A percentile compares a stretch with the other conserved stretches of the same genome.
Evolutionary conservation across 2,329 filamentous ascomycete species (phyloP).

Genomic region (Colletotrichum australisinense): DNA sequence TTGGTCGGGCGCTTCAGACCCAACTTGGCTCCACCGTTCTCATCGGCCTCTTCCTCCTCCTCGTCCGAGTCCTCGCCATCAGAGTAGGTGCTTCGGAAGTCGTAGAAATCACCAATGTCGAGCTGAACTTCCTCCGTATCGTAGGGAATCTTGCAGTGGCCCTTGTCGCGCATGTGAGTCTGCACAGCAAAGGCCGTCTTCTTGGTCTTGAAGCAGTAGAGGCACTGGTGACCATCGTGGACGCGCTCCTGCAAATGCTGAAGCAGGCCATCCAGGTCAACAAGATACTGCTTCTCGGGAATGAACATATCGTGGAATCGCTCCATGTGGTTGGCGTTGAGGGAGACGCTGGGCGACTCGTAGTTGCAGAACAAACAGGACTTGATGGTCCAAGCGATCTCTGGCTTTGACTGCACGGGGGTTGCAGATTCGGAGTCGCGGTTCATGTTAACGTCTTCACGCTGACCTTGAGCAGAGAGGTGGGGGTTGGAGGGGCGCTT

Average conservation of each 20-base stretch:
- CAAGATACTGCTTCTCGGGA: constrained; percentile 86
- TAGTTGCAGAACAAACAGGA: constrained; percentile 94
- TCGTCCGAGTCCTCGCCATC: constrained; percentile 78
- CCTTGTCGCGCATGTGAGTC: constrained; percentile 97
- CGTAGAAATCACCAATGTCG: constrained; percentile 95
- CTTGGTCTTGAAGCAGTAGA: constrained; percentile 88
- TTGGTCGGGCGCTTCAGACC: constrained; percentile 69
- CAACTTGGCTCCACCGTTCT: constrained; percentile 75
- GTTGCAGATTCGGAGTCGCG: constrained; percentile 57
- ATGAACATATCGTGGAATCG: constrained; percentile 96
- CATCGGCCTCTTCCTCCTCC: constrained; percentile 61
- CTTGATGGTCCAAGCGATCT: constrained; percentile 56
- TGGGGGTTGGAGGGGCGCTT: constrained; percentile 66
- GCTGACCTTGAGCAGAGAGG: constrained; percentile 53
- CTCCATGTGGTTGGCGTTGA: constrained; percentile 91
- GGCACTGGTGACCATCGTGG: constrained; percentile 82
- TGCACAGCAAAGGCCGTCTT: constrained; percentile 84
- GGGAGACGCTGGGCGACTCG: constrained; percentile 77
- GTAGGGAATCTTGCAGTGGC: constrained; percentile 97
- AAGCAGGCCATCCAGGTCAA: constrained; percentile 84
- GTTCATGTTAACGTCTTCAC: constrained; percentile 52
- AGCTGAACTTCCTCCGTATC: constrained; percentile 89
- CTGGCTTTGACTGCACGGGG: constrained; percentile 48
- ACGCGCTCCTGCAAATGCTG: constrained; percentile 84
- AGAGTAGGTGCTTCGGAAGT: constrained; percentile 95